Base-by-base conservation (phyloP, 2,329 filamentous ascomycete species). In the Calonectria multiphialidica region DNA sequence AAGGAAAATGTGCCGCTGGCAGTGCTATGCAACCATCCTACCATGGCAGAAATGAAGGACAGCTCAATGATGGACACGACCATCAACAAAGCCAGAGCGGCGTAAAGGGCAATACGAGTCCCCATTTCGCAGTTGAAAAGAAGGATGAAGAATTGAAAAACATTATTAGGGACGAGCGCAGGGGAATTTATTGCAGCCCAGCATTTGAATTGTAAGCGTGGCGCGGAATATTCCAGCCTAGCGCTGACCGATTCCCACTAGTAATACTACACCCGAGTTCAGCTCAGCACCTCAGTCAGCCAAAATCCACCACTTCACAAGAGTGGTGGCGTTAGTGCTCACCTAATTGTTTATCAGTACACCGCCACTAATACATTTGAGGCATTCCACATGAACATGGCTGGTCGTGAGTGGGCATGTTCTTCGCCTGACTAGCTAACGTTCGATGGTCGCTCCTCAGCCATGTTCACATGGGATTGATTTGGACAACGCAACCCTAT, bases 31-130 rank as follows among this genome's bases (percentile, higher is more conserved):
- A 81, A 68, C 77, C 79, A 81, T 21, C 76, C 77, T 5, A 81
- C 79, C 74, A 77, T 81, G 5, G 70, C 53, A 0, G 79, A 78
- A 37, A 81, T 78, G 49, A 81, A 78, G 2, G 79, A 77, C 4
- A 81, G 70, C 40, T 81, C 79, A 21, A 81, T 75, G 65, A 81
- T 76, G 55, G 77, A 71, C 2, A 76, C 74, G 3, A 81, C 62
- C 79, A 81, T 80, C 66, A 81, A 63, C 47, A 78, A 72, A 57
- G 73, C 79, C 13, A 81, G 50, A 55, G 78, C 73, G 59, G 72
- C 40, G 40, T 74, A 77, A n/a, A 81, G 68, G 6, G 59, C 28
- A 13, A 68, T 45, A 28, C 66, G 67, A 9, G 71, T 40, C 4
- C 23, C 33, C 67, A 66, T 72, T n/a, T 44, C 50, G 64, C 18